A percentile compares a stretch with the other conserved stretches of the same genome.
Conservation (phyloP, 2,329 filamentous ascomycete species). For the Penicillium sp. region DNA sequence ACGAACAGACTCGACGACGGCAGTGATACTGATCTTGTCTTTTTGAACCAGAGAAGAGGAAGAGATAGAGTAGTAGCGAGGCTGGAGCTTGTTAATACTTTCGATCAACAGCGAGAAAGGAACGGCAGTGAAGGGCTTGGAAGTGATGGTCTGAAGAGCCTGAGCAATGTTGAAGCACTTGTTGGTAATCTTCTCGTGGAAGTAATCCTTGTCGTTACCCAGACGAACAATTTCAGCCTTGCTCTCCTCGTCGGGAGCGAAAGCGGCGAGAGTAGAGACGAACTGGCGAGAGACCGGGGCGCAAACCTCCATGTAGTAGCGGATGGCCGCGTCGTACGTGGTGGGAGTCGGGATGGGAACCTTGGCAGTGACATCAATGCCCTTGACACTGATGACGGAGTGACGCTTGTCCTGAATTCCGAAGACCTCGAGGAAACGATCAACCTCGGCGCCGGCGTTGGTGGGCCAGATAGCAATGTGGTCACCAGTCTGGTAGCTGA, state of each 20-base stretch:
- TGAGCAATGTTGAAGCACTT: slow-evolving; percentile 89
- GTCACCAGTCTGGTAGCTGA: slow-evolving; percentile 93
- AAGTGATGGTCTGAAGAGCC: slow-evolving; percentile 72
- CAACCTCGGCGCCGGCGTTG: slow-evolving; percentile 88
- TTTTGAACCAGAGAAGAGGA: slow-evolving; percentile 94
- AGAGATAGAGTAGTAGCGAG: slow-evolving; percentile 98
- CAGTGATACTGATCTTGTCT: slow-evolving; percentile 92
- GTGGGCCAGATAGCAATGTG: slow-evolving; percentile 98
- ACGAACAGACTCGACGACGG: slow-evolving; percentile 82
- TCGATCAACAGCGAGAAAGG: slow-evolving; percentile 96
- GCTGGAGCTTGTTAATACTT: slow-evolving; percentile 90
- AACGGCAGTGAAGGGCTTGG: slow-evolving; percentile 76
- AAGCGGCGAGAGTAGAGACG: slow-evolving; percentile 80
- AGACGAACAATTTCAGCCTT: slow-evolving; percentile 89
- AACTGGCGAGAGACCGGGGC: slow-evolving; percentile 96
- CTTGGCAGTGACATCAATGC: slow-evolving; percentile 91
- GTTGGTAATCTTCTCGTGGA: slow-evolving; percentile 78
- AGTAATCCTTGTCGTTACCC: slow-evolving; percentile 92
- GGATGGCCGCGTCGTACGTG: slow-evolving; percentile 88
- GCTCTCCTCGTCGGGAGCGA: slow-evolving; percentile 79
- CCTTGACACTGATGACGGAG: slow-evolving; percentile 82
- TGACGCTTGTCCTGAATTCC: slow-evolving; percentile 76
- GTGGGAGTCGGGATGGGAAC: slow-evolving; percentile 97
- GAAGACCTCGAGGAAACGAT: slow-evolving; percentile 80
- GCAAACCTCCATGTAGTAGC: slow-evolving; percentile 96